phyloP scores from a whole-genome alignment of 208 protist species.

The Tritrichomonas musculus region DNA sequence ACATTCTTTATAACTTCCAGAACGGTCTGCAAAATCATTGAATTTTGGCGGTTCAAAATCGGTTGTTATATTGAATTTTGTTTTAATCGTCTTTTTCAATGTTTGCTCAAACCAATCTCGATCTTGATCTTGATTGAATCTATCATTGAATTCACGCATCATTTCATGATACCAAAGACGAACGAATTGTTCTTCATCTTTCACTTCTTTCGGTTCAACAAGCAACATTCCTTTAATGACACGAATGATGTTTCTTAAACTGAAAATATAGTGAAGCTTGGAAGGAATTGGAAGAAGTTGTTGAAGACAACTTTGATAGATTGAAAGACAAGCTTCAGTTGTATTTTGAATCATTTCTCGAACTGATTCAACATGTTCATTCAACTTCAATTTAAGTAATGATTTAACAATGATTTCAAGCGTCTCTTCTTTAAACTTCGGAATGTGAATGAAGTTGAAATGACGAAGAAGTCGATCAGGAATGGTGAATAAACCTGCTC shows the following conservation, averaged over 20 bases:
- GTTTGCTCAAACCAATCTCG: conserved; percentile 64
- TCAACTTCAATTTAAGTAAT: conserved; percentile 52
- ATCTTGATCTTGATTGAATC: conserved; percentile 78
- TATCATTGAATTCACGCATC: conserved; percentile 86
- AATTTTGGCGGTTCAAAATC: conserved; percentile 34
- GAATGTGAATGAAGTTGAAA: conserved; percentile 72
- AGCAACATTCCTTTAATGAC: conserved; percentile 56
- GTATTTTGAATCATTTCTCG: conserved; percentile 48
- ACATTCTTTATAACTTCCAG: conserved; percentile 36
- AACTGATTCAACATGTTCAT: conserved; percentile 54
- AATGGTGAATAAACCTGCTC: conserved; percentile 83
- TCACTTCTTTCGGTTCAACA: not conserved
- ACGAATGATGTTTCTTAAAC: conserved; percentile 87
- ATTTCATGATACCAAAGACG: conserved; percentile 86
- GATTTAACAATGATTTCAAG: conserved; percentile 54
- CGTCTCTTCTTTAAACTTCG: conserved; percentile 18
- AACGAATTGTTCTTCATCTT: conserved; percentile 48
- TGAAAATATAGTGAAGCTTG: conserved; percentile 96
- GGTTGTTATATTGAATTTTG: not conserved
- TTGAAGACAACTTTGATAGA: conserved; percentile 42
- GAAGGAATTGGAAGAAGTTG: conserved; percentile 80
- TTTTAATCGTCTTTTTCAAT: not conserved
- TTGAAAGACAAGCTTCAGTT: conserved; percentile 47
- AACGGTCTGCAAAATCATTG: not conserved
- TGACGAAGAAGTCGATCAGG: conserved; percentile 88